Base-by-base conservation (phyloP, 225 moss, liverwort and hornwort genomes). In the Polytrichum commune region DNA sequence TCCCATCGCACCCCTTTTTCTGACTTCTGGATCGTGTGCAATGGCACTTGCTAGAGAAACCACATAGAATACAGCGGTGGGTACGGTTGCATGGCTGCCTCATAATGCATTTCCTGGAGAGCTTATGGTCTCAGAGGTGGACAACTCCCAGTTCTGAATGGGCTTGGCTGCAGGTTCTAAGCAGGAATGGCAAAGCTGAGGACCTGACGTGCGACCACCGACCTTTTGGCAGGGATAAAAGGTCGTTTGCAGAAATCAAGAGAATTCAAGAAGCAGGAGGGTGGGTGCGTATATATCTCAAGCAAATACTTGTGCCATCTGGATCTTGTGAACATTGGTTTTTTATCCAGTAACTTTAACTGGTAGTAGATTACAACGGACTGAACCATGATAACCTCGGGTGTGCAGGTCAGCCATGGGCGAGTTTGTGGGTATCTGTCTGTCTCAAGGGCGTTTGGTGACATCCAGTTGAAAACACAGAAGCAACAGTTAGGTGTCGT, bases 391-490 rank as follows among this genome's bases (percentile, higher is more conserved):
- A 46, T 58, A 24, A 63, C 19, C 35, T 38, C 9, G 28, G 62
- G 19, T 80, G 54, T 79, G 77, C 93, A 97, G 96, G 76, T 97
- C n/a, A 90, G 75, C 66, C 54, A 90, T 76, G 97, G 97, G 29
- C 88, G 97, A 84, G 76, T 97, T 58, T 97, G 94, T 78, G 91
- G 92, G 46, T 77, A 79, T 64, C 89, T 97, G 1, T 86, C 97
- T 32, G 89, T 97, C 38, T 94, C 97, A 63, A 86, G 97, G 18
- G 97, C 97, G 57, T 97, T 97, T 70, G 97, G 97, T 61, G 91
- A 97, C 76, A 77, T 82, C 23, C 56, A 38, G 20, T 88, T 88
- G 53, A 97, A 97, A 79, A 83, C 92, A 54, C 91, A 83, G 69
- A 97, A 91, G 78, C 83, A 85, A 76, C 73, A 91, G 96, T 97